Conservation (phyloP, 2,329 filamentous ascomycete genomes). For the Bertia moriformis region DNA sequence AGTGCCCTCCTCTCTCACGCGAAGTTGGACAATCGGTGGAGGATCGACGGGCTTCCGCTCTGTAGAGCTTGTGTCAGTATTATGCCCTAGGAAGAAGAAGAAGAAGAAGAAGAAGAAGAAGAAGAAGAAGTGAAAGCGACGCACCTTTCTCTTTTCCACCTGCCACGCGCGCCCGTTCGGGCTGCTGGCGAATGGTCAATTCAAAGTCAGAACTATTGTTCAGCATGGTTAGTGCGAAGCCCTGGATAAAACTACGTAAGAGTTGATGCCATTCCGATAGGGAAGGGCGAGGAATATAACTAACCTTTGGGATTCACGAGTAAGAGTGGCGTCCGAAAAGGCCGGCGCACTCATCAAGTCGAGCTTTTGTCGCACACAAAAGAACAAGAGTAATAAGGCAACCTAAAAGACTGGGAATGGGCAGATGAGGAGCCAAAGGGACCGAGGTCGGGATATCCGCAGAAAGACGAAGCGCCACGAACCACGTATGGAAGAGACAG, state of each 20-base stretch:
- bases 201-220: not conserved
- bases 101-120: too few relatives aligned
- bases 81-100: too few relatives aligned
- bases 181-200: not conserved
- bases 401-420: too few relatives aligned
- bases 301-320: slow-evolving; percentile 23
- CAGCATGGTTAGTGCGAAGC: not conserved
- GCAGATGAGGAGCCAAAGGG: slow-evolving; percentile 7
- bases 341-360: slow-evolving; percentile 24
- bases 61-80: too few relatives aligned
- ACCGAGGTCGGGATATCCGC: slow-evolving; percentile 8
- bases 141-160: not conserved
- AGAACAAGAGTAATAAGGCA: slow-evolving; percentile 7
- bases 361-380: slow-evolving; percentile 9
- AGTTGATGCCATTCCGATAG: not conserved
- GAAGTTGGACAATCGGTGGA: slow-evolving; percentile 67
- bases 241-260: not conserved
- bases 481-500: slow-evolving; percentile 5
- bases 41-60: slow-evolving; percentile 52
- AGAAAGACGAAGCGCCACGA: slow-evolving; percentile 4
- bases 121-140: too few relatives aligned
- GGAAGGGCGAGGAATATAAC: slow-evolving; percentile 4
- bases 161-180: not conserved
- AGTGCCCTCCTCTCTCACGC: slow-evolving; percentile 30
- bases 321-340: slow-evolving; percentile 21